Evolutionary conservation across 441 rosid genomes (phyloP), one percentile per base, ranked within the genome.

Genomic region (Cnidoscolus chayamansa): DNA sequence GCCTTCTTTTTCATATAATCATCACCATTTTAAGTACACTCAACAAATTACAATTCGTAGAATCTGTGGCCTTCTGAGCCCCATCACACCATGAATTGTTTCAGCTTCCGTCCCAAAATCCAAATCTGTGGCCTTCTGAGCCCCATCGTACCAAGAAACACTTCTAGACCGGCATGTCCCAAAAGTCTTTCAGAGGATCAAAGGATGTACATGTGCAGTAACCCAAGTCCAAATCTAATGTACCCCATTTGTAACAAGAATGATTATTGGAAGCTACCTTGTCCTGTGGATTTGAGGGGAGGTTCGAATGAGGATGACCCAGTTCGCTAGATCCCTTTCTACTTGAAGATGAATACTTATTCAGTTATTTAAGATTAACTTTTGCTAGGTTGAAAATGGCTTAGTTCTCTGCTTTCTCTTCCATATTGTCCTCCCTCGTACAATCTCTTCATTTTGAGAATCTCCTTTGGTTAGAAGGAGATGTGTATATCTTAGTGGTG

Each of bases 341-440:
- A 20, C 13, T n/a, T 55, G 19, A 2, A 53, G 48, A 53, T 1
- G 8, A 2, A 1, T 9, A 37, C 7, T 19, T 4, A 31, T 13
- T 60, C 8, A 4, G 40, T 7, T 2, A 37, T 20, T 6, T 25
- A 9, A 45, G 9, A 15, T 7, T 63, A 35, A 7, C 13, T 31
- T 12, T n/a, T 58, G 2, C 63, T 75, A 70, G 49, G 62, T 31
- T 48, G 77, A 60, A 65, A 82, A 78, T 15, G 81, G 73, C 67
- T 55, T 10, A 9, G 71, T 62, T 7, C 75, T 20, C 37, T 43
- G 65, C 77, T 75, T 87, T 72, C 77, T 81, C 80, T 82, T 86
- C 91, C 92, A 88, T 54, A 53, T 69, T 7, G 96, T 88, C 65
- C 81, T 86, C 30, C 91, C 93, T 78, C 91, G 82, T 5, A 86